Evolutionary conservation across 352 stramenopile species (phyloP).

Genomic region (Thraustotheca clavata): DNA sequence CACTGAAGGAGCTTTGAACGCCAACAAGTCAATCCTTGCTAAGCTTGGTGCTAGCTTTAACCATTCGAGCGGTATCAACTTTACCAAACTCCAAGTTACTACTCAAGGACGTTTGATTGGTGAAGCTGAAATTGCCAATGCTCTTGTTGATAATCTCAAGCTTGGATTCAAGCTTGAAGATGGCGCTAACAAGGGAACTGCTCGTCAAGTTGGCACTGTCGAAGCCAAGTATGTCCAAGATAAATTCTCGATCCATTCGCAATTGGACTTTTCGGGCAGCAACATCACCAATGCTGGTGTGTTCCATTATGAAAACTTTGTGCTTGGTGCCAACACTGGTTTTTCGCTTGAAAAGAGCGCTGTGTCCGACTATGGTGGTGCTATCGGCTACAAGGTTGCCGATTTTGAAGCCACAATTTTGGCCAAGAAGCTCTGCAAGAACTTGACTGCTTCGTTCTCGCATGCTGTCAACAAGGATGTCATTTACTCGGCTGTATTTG

Average conservation of each 20-base stretch:
- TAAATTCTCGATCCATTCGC: constrained; percentile 58
- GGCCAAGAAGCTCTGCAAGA: constrained; percentile 85
- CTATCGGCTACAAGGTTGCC: constrained; percentile 57
- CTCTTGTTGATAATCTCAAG: constrained; percentile 66
- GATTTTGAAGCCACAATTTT: constrained; percentile 73
- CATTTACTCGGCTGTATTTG: constrained; percentile 80
- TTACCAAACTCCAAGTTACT: constrained; percentile 85
- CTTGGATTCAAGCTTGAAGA: constrained; percentile 83
- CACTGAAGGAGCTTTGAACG: constrained; percentile 67
- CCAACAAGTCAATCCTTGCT: constrained; percentile 78
- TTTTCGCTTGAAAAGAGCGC: constrained; percentile 78
- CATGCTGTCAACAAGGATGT: constrained; percentile 75
- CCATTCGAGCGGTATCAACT: constrained; percentile 27
- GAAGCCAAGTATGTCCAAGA: constrained; percentile 72
- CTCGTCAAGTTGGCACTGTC: constrained; percentile 44
- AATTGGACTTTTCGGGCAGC: constrained; percentile 57
- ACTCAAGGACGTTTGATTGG: constrained; percentile 67
- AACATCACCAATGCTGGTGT: constrained; percentile 52
- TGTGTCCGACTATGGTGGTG: constrained; percentile 80
- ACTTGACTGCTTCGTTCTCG: constrained; percentile 71
- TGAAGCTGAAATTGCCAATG: constrained; percentile 73
- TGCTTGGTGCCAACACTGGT: constrained; percentile 55
- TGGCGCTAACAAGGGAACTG: constrained; percentile 61
- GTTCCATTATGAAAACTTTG: constrained; percentile 71
- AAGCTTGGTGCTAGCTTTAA: constrained; percentile 75